Base-by-base conservation (phyloP, 495 filamentous ascomycete genomes). In the Chaetomium fimeti region DNA sequence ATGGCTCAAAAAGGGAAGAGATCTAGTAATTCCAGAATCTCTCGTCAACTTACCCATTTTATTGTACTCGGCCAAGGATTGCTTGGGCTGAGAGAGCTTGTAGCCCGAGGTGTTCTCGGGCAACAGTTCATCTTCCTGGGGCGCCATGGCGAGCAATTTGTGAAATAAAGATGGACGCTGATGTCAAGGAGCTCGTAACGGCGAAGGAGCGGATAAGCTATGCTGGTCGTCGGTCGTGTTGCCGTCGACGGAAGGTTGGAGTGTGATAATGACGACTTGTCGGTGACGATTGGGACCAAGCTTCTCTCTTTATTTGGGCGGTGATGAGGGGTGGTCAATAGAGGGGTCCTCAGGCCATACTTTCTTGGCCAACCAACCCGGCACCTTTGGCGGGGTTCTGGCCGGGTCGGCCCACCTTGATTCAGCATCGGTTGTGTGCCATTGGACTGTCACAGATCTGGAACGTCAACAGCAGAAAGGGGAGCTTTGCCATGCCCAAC, bases 41-140 rank as follows among this genome's bases (percentile, higher is more conserved):
- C 38, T 47, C 54, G 36, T 42, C 38, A 8, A 84, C 90, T 74
- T 81, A 97, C 94, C 94, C 76, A 98, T 87, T 71, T 97, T 79
- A 64, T 89, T 79, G 78, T 97, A 97, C 77, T 97, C 91, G 61
- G 91, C 88, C 68, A 98, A 83, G 64, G 91, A 93, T 85, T 97
- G 97, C 87, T 97, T 96, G 64, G 80, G 80, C 85, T 97, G 91
- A 68, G 92, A 92, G 68, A 97, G 88, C 84, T 94, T 97, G 88
- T 95, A 98, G 69, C 94, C 93, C 81, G 92, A 87, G 63, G 91
- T 96, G 75, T 85, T 83, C 79, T 91, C 87, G 72, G 93, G 90
- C 68, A 87, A 75, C 65, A 97, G 87, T 69, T 98, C 94, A 56
- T 97, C 91, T 0, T 96, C 89, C 69, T 86, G 79, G 68, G 86